phyloP scores from a whole-genome alignment of 805 yeast species.

The Saturnispora galanensis region DNA sequence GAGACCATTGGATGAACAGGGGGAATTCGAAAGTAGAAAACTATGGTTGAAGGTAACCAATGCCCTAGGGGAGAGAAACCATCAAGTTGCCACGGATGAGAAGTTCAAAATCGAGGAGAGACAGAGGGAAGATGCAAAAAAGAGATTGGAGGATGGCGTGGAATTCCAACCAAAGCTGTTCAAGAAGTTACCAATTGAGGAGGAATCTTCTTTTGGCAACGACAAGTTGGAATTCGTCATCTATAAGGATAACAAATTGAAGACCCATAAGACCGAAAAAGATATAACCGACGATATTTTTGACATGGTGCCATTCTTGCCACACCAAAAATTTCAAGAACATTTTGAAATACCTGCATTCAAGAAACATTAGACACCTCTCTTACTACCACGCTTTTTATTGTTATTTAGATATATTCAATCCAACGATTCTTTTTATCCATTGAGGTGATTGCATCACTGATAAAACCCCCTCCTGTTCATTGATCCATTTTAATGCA shows the following conservation, averaged over 20 bases:
- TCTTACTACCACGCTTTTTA: background rate
- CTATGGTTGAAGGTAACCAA: constrained; percentile 77
- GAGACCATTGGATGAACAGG: constrained; percentile 73
- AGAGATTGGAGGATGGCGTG: constrained; percentile 66
- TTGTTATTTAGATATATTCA: background rate
- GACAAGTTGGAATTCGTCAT: constrained; percentile 54
- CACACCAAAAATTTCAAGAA: constrained; percentile 64
- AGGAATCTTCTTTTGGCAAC: constrained; percentile 21
- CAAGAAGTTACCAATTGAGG: constrained; percentile 33
- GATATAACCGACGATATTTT: constrained; percentile 30
- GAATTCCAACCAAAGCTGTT: constrained; percentile 78
- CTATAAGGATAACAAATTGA: constrained; percentile 36
- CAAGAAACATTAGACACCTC: constrained; percentile 32
- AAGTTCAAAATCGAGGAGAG: constrained; percentile 77
- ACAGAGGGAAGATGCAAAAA: constrained; percentile 70
- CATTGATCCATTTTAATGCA: background rate
- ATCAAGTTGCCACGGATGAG: constrained; percentile 76
- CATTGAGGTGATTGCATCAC: background rate
- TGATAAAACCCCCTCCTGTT: background rate
- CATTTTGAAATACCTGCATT: constrained; percentile 62
- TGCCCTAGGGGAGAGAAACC: constrained; percentile 75
- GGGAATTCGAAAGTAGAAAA: constrained; percentile 66
- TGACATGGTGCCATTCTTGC: constrained; percentile 67
- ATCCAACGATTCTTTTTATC: background rate
- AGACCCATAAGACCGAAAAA: constrained; percentile 35